Evolutionary conservation across 169 alveolate species (phyloP).

Genomic region (Cryptosporidium baileyi): DNA sequence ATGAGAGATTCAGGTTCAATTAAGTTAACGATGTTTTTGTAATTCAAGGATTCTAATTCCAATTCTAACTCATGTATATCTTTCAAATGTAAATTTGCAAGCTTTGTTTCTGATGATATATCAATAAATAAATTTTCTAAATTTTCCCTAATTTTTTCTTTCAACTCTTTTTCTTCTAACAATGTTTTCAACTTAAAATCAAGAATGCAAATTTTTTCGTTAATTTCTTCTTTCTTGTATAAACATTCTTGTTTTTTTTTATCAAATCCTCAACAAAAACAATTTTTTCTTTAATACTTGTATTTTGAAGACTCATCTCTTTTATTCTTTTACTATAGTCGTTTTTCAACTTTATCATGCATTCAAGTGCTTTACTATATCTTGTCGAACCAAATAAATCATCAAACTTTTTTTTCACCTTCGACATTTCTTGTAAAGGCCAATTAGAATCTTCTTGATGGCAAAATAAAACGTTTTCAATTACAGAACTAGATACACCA

Average conservation of each 20-base stretch:
- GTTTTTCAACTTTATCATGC: constrained; percentile 10
- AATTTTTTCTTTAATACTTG: neutral
- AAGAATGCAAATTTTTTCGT: neutral
- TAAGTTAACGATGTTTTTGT: too few species aligned
- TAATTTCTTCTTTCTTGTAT: neutral
- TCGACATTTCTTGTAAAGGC: constrained; percentile 93
- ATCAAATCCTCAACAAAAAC: neutral
- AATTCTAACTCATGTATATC: constrained; percentile 3
- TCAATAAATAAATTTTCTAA: constrained; percentile 8
- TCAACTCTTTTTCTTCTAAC: neutral
- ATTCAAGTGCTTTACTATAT: constrained; percentile 82
- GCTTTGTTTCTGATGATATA: neutral
- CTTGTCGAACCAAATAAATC: constrained; percentile 94
- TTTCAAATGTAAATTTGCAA: neutral
- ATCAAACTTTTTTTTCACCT: constrained; percentile 94
- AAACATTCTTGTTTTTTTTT: constrained; percentile 13
- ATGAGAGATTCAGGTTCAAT: neutral
- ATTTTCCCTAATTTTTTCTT: neutral
- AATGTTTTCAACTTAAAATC: neutral
- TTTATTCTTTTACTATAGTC: constrained; percentile 45
- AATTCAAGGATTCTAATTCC: neutral
- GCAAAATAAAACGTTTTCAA: constrained; percentile 96
- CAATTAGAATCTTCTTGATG: constrained; percentile 97
- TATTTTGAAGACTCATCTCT: constrained; percentile 20
- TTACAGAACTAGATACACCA: constrained; percentile 92